Evolutionary conservation across 768 basidiomycete species (phyloP).

Genomic region (Pisolithus albus): DNA sequence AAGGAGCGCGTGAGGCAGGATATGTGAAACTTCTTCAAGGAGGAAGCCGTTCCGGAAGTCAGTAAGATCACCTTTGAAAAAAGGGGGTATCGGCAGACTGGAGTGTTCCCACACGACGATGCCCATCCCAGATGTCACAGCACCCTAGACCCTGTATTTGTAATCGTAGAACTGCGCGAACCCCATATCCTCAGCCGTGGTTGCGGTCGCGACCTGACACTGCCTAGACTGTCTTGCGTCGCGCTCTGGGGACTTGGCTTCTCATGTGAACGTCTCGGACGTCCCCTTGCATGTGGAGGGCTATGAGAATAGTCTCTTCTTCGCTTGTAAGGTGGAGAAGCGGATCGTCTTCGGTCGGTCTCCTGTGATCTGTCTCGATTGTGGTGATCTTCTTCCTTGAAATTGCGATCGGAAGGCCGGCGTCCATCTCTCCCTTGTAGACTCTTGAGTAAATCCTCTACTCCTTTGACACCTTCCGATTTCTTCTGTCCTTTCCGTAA

Average conservation of each 20-base stretch:
- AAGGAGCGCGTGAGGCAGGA: no score
- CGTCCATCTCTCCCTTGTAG: slow-evolving; percentile 28
- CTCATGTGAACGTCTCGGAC: slow-evolving; percentile 7
- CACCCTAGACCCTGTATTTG: no score
- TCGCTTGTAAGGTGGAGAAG: slow-evolving; percentile 6
- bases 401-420: background rate
- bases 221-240: slow-evolving; percentile 3
- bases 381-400: slow-evolving; percentile 2
- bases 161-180: no score
- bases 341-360: slow-evolving; percentile 10
- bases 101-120: no score
- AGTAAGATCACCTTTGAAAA: no score
- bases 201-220: slow-evolving; percentile 1
- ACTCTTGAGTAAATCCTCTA: slow-evolving; percentile 56
- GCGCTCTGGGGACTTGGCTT: slow-evolving; percentile 15
- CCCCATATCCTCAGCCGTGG: slow-evolving; percentile 4
- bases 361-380: slow-evolving; percentile 7
- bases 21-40: no score
- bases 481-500: slow-evolving; percentile 43
- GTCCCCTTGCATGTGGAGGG: slow-evolving; percentile 3
- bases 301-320: slow-evolving; percentile 1
- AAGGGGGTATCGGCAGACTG: no score
- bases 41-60: no score
- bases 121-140: no score
- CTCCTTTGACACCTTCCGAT: slow-evolving; percentile 57